Percentiles rank a stretch among this genome's conserved stretches.
These are phyloP conservation scores for Medicago lupulina DNA, from an alignment of 306 rosid species.

Conservation along the genomic window DNA sequence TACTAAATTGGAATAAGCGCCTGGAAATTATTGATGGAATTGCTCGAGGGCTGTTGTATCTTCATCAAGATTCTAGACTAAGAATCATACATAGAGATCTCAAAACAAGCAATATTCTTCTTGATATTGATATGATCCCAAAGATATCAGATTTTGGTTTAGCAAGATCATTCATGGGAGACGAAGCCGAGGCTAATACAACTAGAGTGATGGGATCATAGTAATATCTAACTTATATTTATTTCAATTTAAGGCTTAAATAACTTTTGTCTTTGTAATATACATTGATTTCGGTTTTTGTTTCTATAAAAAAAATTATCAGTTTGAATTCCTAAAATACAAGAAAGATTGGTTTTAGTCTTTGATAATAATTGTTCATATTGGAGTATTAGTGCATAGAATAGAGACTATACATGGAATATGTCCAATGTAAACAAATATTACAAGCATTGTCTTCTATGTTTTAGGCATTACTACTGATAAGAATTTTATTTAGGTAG, in stretches of 20 bases:
- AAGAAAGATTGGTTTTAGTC: not conserved
- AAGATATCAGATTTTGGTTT: constrained; percentile 65
- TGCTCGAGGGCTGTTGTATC: constrained; percentile 58
- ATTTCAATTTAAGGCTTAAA: not conserved
- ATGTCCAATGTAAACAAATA: not conserved
- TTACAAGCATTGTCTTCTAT: not conserved
- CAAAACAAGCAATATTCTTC: constrained; percentile 59
- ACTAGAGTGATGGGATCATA: constrained; percentile 10
- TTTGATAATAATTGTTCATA: not conserved
- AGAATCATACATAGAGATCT: constrained; percentile 63
- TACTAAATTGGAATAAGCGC: constrained; percentile 52
- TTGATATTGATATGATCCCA: constrained; percentile 58
- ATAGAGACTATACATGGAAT: not conserved
- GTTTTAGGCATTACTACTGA: not conserved
- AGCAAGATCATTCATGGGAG: constrained; percentile 34
- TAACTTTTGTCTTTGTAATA: not conserved
- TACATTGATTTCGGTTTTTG: not conserved
- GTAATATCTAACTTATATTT: not conserved
- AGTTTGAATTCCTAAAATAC: not conserved
- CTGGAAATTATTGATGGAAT: constrained; percentile 52
- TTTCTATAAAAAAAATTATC: not conserved
- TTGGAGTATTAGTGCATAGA: not conserved
- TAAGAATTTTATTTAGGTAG: not conserved
- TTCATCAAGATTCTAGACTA: constrained; percentile 63
- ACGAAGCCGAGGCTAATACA: constrained; percentile 5